Evolutionary conservation across 2,329 filamentous ascomycete species (phyloP).

Genomic region (Colletotrichum karsti): DNA sequence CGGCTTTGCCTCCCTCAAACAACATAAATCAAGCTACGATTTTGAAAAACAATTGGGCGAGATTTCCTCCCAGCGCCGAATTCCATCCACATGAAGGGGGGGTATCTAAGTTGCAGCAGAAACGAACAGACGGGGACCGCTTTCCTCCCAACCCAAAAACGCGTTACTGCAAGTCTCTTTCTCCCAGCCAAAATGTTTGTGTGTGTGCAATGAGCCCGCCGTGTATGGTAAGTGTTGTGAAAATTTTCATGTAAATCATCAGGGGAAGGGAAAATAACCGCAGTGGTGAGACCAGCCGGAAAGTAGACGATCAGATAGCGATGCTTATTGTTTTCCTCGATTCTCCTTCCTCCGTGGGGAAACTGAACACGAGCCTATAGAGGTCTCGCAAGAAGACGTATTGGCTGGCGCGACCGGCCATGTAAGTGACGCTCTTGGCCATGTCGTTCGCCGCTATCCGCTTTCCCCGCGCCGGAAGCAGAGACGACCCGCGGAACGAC

Average conservation of each 20-base stretch:
- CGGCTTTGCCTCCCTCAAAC: neutral
- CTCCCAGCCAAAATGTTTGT: neutral
- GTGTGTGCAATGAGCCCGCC: neutral
- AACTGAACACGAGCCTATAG: slow-evolving; percentile 86
- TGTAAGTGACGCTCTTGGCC: slow-evolving; percentile 80
- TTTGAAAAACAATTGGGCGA: slow-evolving; percentile 16
- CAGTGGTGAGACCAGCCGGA: neutral
- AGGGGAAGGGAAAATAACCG: neutral
- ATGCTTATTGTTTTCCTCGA: slow-evolving; percentile 72
- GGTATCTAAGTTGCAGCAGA: slow-evolving; percentile 32
- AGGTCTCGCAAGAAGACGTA: slow-evolving; percentile 85
- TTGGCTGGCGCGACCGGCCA: slow-evolving; percentile 74
- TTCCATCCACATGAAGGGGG: slow-evolving; percentile 28
- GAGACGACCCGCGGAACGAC: slow-evolving; percentile 64
- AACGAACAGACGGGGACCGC: slow-evolving; percentile 24
- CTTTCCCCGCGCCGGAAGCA: slow-evolving; percentile 65
- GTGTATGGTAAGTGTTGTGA: neutral
- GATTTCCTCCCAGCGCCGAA: slow-evolving; percentile 14
- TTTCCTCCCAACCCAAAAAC: slow-evolving; percentile 12
- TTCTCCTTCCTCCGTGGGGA: slow-evolving; percentile 81
- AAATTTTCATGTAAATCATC: neutral
- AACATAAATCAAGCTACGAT: neutral
- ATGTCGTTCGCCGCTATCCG: slow-evolving; percentile 77
- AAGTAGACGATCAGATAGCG: slow-evolving; percentile 49
- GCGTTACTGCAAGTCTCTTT: neutral